Base-by-base conservation (phyloP, 768 basidiomycete genomes). In the Terana coerulea region DNA sequence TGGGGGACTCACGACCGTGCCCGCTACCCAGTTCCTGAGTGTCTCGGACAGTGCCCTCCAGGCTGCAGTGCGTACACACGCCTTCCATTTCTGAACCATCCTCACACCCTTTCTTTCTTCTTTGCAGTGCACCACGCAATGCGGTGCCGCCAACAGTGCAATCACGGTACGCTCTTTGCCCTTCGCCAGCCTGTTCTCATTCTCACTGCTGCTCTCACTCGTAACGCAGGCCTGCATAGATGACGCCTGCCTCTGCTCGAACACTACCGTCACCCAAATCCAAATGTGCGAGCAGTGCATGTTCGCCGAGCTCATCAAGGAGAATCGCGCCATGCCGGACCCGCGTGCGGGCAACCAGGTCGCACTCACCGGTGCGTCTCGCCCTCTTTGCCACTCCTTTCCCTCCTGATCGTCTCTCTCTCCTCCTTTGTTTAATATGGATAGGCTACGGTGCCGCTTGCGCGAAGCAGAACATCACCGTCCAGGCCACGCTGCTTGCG, bases 201-300 rank as follows among this genome's bases (percentile, higher is more conserved):
- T 24, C 33, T 3, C 6, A 6, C 21, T 29, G 39, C 3, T 10
- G 19, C 21, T 10, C 53, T 5, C 24, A 10, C 33, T 17, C 7
- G 40, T 24, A 43, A 41, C 5, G 45, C 34, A 47, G 21, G 12
- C 22, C 56, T 73, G 34, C 53, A 74, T 54, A 9, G 55, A 79
- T 55, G 65, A 76, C 29, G 53, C 55, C 17, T 89, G 87, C 63
- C 72, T 86, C 22, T 90, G 88, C 71, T 59, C 52, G 15, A 52
- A 66, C 12, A 61, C 53, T 7, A 76, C 76, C 3, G 72, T 80
- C 28, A 51, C 63, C 1, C 57, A 68, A 1, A 65, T 90, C 49
- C 66, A 72, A 1, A 44, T 59, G 29, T 86, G 86, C 67, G 77
- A 90, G 64, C 79, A 83, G 59, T 90, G 87, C 72, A 77, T 85